These are phyloP conservation scores for Tolypocladium guangdongense DNA, from an alignment of 2,329 filamentous ascomycete genomes.

Conservation along the genomic window DNA sequence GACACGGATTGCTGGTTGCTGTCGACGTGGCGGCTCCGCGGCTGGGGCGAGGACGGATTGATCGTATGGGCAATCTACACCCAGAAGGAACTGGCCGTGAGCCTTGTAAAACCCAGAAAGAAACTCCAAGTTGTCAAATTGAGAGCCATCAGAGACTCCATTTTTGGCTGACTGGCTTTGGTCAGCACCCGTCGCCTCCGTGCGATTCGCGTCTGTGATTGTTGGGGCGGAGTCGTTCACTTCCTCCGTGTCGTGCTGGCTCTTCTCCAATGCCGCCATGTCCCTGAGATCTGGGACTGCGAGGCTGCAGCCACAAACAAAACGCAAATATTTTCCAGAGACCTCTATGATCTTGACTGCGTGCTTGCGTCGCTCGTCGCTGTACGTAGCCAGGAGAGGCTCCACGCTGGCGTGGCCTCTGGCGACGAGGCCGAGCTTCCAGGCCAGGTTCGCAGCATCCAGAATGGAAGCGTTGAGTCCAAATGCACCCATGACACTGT, in stretches of 20 bases:
- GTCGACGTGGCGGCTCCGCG: background rate
- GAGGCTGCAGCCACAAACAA: constrained; percentile 14
- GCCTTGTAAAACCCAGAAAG: constrained; percentile 14
- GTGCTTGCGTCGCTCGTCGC: constrained; percentile 15
- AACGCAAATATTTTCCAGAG: constrained; percentile 3
- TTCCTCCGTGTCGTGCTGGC: background rate
- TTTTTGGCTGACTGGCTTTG: background rate
- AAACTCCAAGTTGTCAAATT: constrained; percentile 5
- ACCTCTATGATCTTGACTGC: constrained; percentile 2
- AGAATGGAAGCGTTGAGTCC: constrained; percentile 24
- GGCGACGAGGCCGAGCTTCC: constrained; percentile 20
- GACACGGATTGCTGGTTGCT: constrained; percentile 6
- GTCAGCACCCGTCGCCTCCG: background rate
- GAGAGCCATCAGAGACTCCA: constrained; percentile 2
- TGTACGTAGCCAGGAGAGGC: constrained; percentile 17
- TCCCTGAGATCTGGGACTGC: constrained; percentile 9
- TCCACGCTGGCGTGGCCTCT: constrained; percentile 11
- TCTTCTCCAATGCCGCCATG: constrained; percentile 3
- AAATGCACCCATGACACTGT: constrained; percentile 23
- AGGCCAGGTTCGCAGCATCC: constrained; percentile 22
- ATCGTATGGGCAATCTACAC: constrained; percentile 14
- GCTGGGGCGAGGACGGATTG: constrained; percentile 3
- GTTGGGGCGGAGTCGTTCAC: too few relatives aligned
- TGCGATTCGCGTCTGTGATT: background rate
- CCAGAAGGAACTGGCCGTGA: constrained; percentile 16